Conservation (phyloP, 1,139 yeast genomes). For the Spathaspora sp. region DNA sequence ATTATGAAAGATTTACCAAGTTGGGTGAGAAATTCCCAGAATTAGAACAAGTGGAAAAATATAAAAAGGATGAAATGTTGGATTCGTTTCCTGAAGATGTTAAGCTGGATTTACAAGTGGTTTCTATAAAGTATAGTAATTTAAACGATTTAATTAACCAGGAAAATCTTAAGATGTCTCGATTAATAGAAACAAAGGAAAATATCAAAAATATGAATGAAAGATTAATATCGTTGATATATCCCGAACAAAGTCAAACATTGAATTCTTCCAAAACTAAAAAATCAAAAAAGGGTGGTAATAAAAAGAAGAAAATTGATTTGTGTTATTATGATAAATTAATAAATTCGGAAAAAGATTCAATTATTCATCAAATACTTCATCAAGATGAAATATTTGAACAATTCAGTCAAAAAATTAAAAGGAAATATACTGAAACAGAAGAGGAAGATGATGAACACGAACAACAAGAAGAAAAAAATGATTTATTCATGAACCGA, state of each 20-base stretch:
- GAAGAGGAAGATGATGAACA: slow-evolving; percentile 15
- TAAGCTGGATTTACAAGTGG: slow-evolving; percentile 18
- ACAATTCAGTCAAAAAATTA: slow-evolving; percentile 6
- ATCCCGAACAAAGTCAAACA: slow-evolving; percentile 12
- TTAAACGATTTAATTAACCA: slow-evolving; percentile 19
- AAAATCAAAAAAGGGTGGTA: slow-evolving; percentile 15
- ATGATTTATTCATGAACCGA: slow-evolving; percentile 20
- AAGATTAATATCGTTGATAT: slow-evolving; percentile 16
- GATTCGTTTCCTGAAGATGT: slow-evolving; percentile 32
- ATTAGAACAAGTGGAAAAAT: slow-evolving; percentile 30
- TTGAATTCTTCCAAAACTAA: slow-evolving; percentile 11
- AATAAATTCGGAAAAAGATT: slow-evolving; percentile 8
- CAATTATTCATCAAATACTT: slow-evolving; percentile 11
- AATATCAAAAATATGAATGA: slow-evolving; percentile 40
- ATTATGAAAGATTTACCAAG: slow-evolving; percentile 10
- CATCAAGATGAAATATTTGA: slow-evolving; percentile 20
- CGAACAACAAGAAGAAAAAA: slow-evolving; percentile 16
- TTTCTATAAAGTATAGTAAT: slow-evolving; percentile 23
- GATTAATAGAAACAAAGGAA: slow-evolving; percentile 34
- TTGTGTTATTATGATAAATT: slow-evolving; percentile 32
- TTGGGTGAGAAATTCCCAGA: slow-evolving; percentile 43
- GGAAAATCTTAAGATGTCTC: slow-evolving; percentile 19
- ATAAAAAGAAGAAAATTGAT: slow-evolving; percentile 29
- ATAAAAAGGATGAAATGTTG: slow-evolving; percentile 30
- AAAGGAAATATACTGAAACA: slow-evolving; percentile 4